Evolutionary conservation across 73 alveolate species (phyloP).

Genomic region (Paramecium bursaria): DNA sequence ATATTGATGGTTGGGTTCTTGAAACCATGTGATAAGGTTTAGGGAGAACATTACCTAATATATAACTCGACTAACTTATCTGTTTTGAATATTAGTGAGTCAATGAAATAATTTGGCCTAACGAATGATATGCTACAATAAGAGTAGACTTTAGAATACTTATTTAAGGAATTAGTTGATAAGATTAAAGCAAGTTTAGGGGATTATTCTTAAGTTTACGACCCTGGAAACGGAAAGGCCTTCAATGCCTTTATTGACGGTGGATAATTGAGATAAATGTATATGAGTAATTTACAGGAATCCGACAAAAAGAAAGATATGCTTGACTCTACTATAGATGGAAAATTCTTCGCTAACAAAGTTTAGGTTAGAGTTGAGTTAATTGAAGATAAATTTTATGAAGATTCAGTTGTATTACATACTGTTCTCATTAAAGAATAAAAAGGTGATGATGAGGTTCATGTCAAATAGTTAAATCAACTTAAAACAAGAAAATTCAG

Average conservation of each 20-base stretch:
- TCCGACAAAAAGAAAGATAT: conserved; percentile 21
- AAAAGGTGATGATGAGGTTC: conserved; percentile 11
- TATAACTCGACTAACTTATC: conserved; percentile 12
- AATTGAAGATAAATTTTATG: conserved; percentile 24
- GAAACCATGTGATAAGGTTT: conserved; percentile 20
- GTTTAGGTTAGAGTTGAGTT: conserved; percentile 25
- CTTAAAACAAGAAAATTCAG: neutral
- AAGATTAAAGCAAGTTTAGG: neutral
- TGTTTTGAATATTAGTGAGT: conserved; percentile 19
- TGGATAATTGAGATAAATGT: conserved; percentile 1
- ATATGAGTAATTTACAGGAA: conserved; percentile 3
- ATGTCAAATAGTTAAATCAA: neutral
- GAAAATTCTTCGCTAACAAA: neutral
- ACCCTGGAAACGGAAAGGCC: neutral
- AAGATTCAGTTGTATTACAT: neutral
- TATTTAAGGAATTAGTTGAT: conserved; percentile 58
- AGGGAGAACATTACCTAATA: conserved; percentile 42
- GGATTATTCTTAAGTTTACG: conserved; percentile 3
- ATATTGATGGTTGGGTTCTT: conserved; percentile 70
- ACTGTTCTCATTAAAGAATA: neutral
- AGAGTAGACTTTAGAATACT: conserved; percentile 1
- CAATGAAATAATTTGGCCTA: conserved; percentile 45
- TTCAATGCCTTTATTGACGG: conserved; percentile 11
- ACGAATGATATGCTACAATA: conserved; percentile 3
- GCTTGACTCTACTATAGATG: neutral